Evolutionary conservation across 345 rosid species (phyloP), one percentile per base, ranked within the genome.

Genomic region (Limnanthes douglasii): DNA sequence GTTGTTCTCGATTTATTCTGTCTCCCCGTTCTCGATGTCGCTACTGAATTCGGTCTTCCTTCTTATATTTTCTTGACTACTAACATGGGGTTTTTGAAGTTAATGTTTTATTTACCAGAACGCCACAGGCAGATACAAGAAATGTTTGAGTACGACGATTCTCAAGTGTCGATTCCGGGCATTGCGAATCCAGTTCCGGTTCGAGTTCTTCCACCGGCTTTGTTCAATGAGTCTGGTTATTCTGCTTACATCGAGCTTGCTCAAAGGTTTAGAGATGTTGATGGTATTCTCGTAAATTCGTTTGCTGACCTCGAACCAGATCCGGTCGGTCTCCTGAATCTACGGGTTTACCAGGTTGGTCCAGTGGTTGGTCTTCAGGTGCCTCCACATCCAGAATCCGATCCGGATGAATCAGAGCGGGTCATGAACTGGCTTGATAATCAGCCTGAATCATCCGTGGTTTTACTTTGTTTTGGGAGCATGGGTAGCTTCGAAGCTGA

Each of bases 391-490:
- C 61, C 54, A 1, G 68, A 63, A 9, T 45, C 37, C 31, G 65
- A 69, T 16, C 28, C 19, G n/a, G 43, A 53, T 17, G 17, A 14
- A 16, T 34, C 43, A 23, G 46, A 37, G 4, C 34, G 44, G 43
- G 39, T 68, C 54, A 31, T 59, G 14, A 43, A 37, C 45, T 73
- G 88, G 83, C 73, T 77, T 1, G 71, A 70, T 31, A 49, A 44
- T 18, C 75, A 69, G 46, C 72, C 78, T 1, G 40, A 54, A 15
- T 42, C 52, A n/a, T 66, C 65, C 0, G 78, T 66, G 45, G 61
- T 69, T 9, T 73, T 69, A 46, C 60, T 77, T 14, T 72, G 75
- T 34, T 73, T 66, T 41, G 78, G 75, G 33, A 69, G 72, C 47
- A 22, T 47, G 21, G 73, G 69, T 2, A 62, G 37, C 31, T 61